phyloP scores from a whole-genome alignment of 108 stramenopile genomes.

The Pelagomonas calceolata region DNA sequence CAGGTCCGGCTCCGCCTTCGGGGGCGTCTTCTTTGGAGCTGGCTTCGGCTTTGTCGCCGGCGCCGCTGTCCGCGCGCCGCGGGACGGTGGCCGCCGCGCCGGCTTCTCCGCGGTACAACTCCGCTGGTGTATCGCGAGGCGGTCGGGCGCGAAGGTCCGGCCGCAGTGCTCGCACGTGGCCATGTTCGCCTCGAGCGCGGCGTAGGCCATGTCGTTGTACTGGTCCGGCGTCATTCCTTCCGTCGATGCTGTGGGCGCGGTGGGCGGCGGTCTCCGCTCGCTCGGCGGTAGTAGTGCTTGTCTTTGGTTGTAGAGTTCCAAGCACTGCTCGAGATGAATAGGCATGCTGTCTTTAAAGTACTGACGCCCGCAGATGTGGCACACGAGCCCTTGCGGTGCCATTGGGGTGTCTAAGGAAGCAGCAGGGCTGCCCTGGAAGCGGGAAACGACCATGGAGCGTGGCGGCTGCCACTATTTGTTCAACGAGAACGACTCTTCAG shows the following conservation, averaged over 20 bases:
- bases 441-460: too few species aligned
- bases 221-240: not conserved
- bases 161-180: constrained; percentile 3
- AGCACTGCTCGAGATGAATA: not conserved
- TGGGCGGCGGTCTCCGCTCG: not conserved
- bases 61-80: too few species aligned
- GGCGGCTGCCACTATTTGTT: too few species aligned
- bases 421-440: too few species aligned
- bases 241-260: not conserved
- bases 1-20: too few species aligned
- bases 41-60: too few species aligned
- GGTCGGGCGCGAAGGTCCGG: constrained; percentile 10
- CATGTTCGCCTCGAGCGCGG: not conserved
- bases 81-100: not conserved
- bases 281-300: not conserved
- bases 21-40: too few species aligned
- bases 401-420: too few species aligned
- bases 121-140: not conserved
- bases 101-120: constrained; percentile 4
- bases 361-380: not conserved
- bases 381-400: not conserved
- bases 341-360: not conserved
- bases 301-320: not conserved
- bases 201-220: constrained; percentile 1
- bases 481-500: too few species aligned